Conservation (phyloP, 495 filamentous ascomycete genomes). For the Xylaria longipes region DNA sequence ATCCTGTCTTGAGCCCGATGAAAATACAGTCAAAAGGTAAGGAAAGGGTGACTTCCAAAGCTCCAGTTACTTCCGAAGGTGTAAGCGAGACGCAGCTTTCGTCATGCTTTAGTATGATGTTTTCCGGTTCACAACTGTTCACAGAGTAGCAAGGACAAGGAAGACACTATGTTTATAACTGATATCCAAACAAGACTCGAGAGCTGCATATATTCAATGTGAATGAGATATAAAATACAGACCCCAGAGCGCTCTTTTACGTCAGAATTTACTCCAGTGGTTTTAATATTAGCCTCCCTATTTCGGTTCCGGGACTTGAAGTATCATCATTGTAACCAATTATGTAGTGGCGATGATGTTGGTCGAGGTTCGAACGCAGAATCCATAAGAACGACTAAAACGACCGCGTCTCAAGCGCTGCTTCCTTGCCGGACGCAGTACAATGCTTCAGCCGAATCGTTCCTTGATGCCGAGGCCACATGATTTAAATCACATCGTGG, state of each 20-base stretch:
- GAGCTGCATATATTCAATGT: neutral
- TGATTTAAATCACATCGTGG: neutral
- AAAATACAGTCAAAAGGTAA: too few species aligned
- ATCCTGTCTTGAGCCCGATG: too few species aligned
- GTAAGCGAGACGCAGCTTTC: neutral
- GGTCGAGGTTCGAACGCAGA: neutral
- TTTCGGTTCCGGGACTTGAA: neutral
- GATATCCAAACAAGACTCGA: neutral
- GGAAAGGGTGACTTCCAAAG: too few species aligned
- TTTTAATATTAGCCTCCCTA: neutral
- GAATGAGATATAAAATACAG: neutral
- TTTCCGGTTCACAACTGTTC: neutral
- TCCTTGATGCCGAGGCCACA: neutral
- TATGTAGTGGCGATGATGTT: neutral
- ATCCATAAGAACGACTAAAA: neutral
- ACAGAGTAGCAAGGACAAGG: neutral
- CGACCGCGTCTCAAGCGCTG: neutral
- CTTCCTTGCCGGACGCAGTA: neutral
- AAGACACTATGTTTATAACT: neutral
- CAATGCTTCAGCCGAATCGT: neutral
- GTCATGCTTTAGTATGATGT: neutral
- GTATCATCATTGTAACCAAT: neutral
- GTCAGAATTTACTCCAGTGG: neutral
- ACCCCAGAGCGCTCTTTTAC: neutral
- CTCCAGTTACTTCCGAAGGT: too few species aligned